These are phyloP conservation scores for Aegilops tauschii DNA, from an alignment of 176 grass and related monocot species.

Conservation along the genomic window DNA sequence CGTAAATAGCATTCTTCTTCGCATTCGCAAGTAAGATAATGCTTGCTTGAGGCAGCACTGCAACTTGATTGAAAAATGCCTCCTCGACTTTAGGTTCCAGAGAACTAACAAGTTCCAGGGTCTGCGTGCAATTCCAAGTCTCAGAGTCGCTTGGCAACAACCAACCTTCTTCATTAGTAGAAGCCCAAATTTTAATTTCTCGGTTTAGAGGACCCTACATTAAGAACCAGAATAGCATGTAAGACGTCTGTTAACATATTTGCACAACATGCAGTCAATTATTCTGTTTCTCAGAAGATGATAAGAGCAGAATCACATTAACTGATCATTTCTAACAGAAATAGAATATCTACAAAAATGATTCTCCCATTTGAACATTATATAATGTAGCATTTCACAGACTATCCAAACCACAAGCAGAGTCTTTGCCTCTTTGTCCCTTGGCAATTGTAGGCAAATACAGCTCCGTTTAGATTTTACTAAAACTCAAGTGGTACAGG, in stretches of 20 bases:
- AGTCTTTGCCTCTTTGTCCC: slow-evolving; percentile 1
- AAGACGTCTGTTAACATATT: background rate
- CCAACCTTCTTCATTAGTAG: slow-evolving; percentile 81
- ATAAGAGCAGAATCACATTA: background rate
- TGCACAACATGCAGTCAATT: background rate
- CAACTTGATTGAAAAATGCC: slow-evolving; percentile 96
- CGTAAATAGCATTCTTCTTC: slow-evolving; percentile 96
- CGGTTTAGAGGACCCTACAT: slow-evolving; percentile 83
- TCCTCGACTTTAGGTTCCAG: slow-evolving; percentile 58
- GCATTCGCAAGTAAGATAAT: slow-evolving; percentile 98
- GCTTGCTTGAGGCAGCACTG: slow-evolving; percentile 80
- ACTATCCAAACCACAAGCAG: background rate
- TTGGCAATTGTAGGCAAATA: slow-evolving; percentile 8
- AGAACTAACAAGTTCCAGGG: slow-evolving; percentile 87
- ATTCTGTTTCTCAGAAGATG: background rate
- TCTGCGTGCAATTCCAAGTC: slow-evolving; percentile 88
- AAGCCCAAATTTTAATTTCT: slow-evolving; percentile 96
- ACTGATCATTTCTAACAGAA: background rate
- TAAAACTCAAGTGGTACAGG: background rate
- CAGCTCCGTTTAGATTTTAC: background rate
- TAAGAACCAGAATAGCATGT: slow-evolving; percentile 25
- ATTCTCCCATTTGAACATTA: background rate
- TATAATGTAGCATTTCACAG: background rate
- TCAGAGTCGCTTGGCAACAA: slow-evolving; percentile 78
- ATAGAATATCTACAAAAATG: background rate